Evolutionary conservation across 352 stramenopile species (phyloP).

Genomic region (Pythium brassicae): DNA sequence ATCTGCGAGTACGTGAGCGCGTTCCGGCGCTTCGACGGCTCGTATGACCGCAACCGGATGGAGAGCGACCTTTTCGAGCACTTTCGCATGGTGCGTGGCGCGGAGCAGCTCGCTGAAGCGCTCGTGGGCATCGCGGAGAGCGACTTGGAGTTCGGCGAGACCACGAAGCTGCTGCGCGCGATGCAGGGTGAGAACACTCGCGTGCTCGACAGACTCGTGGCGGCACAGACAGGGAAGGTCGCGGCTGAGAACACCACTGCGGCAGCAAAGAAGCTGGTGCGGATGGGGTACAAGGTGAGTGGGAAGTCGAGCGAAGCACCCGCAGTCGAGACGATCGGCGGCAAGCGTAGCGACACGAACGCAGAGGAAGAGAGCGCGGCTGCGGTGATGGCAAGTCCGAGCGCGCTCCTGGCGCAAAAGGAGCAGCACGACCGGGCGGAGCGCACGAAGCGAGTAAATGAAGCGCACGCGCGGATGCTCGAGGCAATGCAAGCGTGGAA

Average conservation of each 20-base stretch:
- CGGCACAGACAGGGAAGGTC: constrained; percentile 25
- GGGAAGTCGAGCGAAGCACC: background rate
- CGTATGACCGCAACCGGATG: constrained; percentile 44
- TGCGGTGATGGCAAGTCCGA: constrained; percentile 20
- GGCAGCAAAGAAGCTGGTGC: constrained; percentile 46
- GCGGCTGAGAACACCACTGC: constrained; percentile 40
- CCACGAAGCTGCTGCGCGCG: constrained; percentile 26
- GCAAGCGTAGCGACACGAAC: constrained; percentile 3
- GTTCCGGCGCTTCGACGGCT: constrained; percentile 50
- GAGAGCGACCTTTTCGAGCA: constrained; percentile 66
- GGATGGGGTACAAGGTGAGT: constrained; percentile 54
- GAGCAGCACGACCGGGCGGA: constrained; percentile 45
- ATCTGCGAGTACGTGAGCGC: constrained; percentile 70
- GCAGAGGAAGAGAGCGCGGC: constrained; percentile 11
- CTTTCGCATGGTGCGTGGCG: constrained; percentile 73
- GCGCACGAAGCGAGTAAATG: constrained; percentile 42
- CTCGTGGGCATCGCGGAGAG: constrained; percentile 51
- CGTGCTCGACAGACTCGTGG: constrained; percentile 37
- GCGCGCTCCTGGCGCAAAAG: constrained; percentile 42
- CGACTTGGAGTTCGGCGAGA: constrained; percentile 64
- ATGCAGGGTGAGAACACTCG: constrained; percentile 44
- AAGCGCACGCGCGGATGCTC: constrained; percentile 48
- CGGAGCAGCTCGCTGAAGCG: constrained; percentile 42
- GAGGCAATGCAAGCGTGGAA: constrained; percentile 73
- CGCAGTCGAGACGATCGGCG: too few species aligned